Percentiles rank a stretch among this genome's conserved stretches.
Evolutionary conservation across 495 filamentous ascomycete species (phyloP).

Genomic region (Trichoderma parareesei): DNA sequence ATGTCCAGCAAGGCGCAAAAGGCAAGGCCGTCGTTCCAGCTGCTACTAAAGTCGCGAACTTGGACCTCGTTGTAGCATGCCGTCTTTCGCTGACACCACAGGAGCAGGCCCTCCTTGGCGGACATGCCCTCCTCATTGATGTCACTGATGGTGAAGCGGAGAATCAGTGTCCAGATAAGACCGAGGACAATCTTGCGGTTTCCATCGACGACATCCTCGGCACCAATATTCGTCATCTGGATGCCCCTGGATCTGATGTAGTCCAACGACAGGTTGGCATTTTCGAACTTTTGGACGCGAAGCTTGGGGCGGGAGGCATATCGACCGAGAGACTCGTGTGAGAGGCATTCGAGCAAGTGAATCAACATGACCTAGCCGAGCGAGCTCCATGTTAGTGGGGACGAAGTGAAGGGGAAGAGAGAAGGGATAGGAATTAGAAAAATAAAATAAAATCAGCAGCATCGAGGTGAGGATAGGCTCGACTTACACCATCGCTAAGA

Average conservation of each 20-base stretch:
- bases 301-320: constrained; percentile 94
- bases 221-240: constrained; percentile 96
- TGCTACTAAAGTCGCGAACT: constrained; percentile 84
- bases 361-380: constrained; percentile 72
- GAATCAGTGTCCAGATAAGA: constrained; percentile 94
- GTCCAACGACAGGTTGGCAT: constrained; percentile 91
- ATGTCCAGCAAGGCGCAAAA: constrained; percentile 97
- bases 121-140: constrained; percentile 98
- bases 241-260: constrained; percentile 87
- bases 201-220: constrained; percentile 96
- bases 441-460: neutral
- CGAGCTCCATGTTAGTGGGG: constrained; percentile 11
- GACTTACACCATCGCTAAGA: constrained; percentile 83
- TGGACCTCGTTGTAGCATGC: constrained; percentile 97
- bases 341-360: constrained; percentile 92
- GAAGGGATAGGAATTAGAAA: neutral
- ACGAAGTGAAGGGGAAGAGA: neutral
- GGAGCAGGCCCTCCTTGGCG: constrained; percentile 86
- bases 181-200: constrained; percentile 96
- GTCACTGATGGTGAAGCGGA: constrained; percentile 95
- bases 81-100: constrained; percentile 98
- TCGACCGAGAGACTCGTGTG: constrained; percentile 84
- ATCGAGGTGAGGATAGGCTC: neutral
- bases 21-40: constrained; percentile 95
- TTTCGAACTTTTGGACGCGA: constrained; percentile 95